A percentile compares a stretch with the other conserved stretches of the same genome.
Evolutionary conservation across 257 asterid species (phyloP).

Genomic region (Vinca minor): DNA sequence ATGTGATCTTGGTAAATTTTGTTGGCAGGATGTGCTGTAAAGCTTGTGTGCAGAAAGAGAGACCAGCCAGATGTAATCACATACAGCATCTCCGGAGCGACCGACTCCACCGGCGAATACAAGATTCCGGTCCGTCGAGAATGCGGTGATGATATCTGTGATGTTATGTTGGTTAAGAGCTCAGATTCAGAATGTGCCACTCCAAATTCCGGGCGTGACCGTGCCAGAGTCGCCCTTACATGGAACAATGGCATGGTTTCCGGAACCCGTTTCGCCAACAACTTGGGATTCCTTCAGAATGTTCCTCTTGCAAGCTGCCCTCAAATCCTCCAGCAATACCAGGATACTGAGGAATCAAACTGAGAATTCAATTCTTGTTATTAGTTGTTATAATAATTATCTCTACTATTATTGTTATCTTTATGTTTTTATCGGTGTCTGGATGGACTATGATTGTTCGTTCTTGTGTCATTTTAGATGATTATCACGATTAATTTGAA

Average conservation of each 20-base stretch:
- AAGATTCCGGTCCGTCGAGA: constrained; percentile 41
- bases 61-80: constrained; percentile 16
- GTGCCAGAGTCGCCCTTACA: constrained; percentile 61
- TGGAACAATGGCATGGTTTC: constrained; percentile 65
- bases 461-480: not conserved
- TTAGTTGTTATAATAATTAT: constrained; percentile 15
- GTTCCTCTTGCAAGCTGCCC: constrained; percentile 49
- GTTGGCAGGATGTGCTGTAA: constrained; percentile 44
- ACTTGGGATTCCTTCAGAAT: constrained; percentile 46
- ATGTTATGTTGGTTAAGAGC: constrained; percentile 42
- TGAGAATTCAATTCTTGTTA: not conserved
- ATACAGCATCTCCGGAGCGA: constrained; percentile 26
- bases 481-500: constrained; percentile 2
- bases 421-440: constrained; percentile 8
- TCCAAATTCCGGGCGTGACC: constrained; percentile 53
- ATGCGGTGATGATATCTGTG: constrained; percentile 55
- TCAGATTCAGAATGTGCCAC: constrained; percentile 39
- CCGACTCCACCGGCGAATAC: constrained; percentile 44
- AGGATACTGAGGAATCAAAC: constrained; percentile 34
- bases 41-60: constrained; percentile 50
- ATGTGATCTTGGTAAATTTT: not conserved
- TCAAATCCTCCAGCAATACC: constrained; percentile 56
- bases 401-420: too few relatives aligned
- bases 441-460: constrained; percentile 3
- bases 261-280: constrained; percentile 44